These are phyloP conservation scores for Hordeum pubiflorum DNA, from an alignment of 202 grass and related monocot genomes.

Conservation along the genomic window DNA sequence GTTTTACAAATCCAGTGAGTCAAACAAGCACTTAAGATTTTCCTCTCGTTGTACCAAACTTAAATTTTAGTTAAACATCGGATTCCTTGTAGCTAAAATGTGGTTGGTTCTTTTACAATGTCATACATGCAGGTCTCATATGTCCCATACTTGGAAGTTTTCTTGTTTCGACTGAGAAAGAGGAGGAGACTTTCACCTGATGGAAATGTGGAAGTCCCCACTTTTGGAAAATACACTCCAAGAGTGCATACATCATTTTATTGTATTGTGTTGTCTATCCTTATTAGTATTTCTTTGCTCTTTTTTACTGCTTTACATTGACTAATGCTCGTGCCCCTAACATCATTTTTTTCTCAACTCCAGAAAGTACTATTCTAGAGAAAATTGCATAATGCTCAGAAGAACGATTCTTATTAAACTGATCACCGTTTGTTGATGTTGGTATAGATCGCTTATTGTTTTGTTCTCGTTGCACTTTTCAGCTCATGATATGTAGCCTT, in stretches of 20 bases:
- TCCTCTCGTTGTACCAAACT: no score
- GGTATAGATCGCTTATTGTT: constrained; percentile 24
- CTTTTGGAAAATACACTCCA: constrained; percentile 18
- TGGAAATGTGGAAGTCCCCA: neutral
- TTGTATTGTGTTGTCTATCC: neutral
- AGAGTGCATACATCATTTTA: constrained; percentile 31
- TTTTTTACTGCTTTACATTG: neutral
- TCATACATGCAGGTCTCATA: constrained; percentile 49
- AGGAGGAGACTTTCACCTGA: constrained; percentile 20
- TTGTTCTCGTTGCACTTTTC: neutral
- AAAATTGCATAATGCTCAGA: neutral
- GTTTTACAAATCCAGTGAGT: no score
- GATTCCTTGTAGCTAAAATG: no score
- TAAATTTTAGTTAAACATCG: no score
- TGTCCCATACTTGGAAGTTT: constrained; percentile 90
- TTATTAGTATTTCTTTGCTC: neutral
- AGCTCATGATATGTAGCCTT: constrained; percentile 24
- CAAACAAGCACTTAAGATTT: no score
- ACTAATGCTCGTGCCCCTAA: no score
- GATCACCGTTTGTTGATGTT: constrained; percentile 32
- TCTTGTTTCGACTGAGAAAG: constrained; percentile 55
- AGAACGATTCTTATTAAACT: neutral
- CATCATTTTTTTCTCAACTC: no score
- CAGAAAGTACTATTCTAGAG: neutral
- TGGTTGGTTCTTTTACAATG: neutral